Evolutionary conservation across 2,329 filamentous ascomycete species (phyloP).

Genomic region (Fusarium scirpi): DNA sequence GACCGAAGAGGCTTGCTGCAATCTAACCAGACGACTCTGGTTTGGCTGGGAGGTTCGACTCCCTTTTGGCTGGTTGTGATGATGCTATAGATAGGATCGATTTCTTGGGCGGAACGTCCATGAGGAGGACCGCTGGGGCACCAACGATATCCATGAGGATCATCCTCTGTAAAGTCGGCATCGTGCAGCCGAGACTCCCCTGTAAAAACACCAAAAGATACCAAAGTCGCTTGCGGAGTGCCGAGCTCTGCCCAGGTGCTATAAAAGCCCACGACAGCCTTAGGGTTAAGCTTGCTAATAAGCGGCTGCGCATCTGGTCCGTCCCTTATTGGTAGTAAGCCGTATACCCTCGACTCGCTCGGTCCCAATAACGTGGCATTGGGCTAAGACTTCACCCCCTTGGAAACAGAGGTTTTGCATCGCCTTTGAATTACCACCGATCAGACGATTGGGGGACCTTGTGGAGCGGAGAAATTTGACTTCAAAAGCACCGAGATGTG

Average conservation of each 20-base stretch:
- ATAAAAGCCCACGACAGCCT: neutral
- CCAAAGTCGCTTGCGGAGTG: neutral
- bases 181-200: fast-evolving
- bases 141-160: neutral
- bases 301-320: neutral
- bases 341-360: neutral
- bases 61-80: neutral
- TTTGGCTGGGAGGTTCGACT: neutral
- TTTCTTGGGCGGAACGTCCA: neutral
- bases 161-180: neutral
- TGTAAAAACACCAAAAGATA: neutral
- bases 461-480: neutral
- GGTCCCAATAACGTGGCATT: neutral
- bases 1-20: neutral
- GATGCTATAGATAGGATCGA: neutral
- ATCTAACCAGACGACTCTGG: neutral
- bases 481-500: neutral
- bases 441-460: neutral
- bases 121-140: neutral
- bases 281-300: neutral
- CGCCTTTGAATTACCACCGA: neutral
- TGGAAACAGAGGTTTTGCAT: neutral
- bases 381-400: neutral
- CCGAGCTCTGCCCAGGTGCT: neutral
- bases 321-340: neutral